Evolutionary conservation across 305 asterid species (phyloP), one percentile per base, ranked within the genome.

Genomic region (Fraxinus floribunda): DNA sequence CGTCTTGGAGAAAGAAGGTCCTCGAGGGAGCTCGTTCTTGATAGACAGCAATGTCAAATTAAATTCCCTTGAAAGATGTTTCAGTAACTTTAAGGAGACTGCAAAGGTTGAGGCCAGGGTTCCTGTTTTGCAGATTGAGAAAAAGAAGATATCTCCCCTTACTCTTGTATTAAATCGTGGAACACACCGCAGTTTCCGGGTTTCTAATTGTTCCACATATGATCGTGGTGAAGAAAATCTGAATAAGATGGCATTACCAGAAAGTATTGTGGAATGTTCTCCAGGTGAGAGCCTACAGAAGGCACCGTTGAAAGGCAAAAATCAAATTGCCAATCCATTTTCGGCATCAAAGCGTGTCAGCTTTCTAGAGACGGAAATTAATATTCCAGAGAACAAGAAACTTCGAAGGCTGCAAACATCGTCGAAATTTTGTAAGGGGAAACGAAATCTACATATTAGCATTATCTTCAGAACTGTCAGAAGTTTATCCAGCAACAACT

Each of bases 271-370:
- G 71, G 86, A 84, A 80, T 36, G 79, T 79, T 80, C 80, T 22
- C 79, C 83, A 22, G 20, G 64, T 35, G 84, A 85, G 70, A 87
- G 84, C 81, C 80, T 64, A 41, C 88, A 79, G 35, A 36, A 77
- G 83, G 44, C 77, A 73, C 79, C 80, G 77, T 73, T 86, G 80
- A 85, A 35, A 52, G 64, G 87, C 64, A 81, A 76, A 73, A 80
- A 80, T 66, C 84, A 73, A 87, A 78, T 72, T 87, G 85, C 79
- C 83, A 76, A 68, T 79, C 82, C 78, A 81, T 49, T 79, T 76
- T 82, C 84, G 75, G 79, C 90, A 81, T 81, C 85, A 83, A 94
- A 87, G 85, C 91, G 89, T 74, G 94, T 91, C 78, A 89, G 76
- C 70, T 91, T 92, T 86, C 84, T 80, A 78, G 95, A 87, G 79